Base-by-base conservation (phyloP, 176 grass and related monocot species). In the Carex parvula region DNA sequence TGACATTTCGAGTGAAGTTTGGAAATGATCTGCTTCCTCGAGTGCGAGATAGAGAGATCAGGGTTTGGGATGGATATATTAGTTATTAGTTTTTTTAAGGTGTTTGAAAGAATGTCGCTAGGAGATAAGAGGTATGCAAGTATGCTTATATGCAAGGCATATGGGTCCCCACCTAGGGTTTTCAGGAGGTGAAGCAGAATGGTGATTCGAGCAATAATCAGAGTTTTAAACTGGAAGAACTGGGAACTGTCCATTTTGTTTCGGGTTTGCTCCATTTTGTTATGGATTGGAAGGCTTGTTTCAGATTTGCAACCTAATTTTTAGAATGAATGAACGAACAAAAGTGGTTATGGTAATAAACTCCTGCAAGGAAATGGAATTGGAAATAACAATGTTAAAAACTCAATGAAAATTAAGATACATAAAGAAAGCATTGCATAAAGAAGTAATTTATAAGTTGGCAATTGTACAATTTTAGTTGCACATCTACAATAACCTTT, bases 1-100 rank as follows among this genome's bases (percentile, higher is more conserved):
- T 64, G 62, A 83, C 86, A 85, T 85, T 53, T 62, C 82, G 11
- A 64, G 22, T 64, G 15, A 2, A 46, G 12, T 18, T 39, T 39
- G 70, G 42, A 41, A 17, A 48, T 39, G 20, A 53, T 91, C 63
- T 84, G 91, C 79, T 76, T 84, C 20, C 70, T 74, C 20, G 70
- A 13, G 9, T 74, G 33, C n/a, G 14, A 21, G 69, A 74, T 20
- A 74, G 37, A 44, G 39, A 20, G 14, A 13, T 44, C 42, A 21
- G 17, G 33, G 32, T 9, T 74, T 10, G 17, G 21, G 13, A 21
- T 3, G 3, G 62, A 64, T 64, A 64, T 64, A 30, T 29, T 64
- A 64, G 22, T 29, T 1, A 64, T 24, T 64, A 30, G 37, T 8
- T 74, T 74, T 50, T 44, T 5, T 6, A 74, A 48, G 39, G 16